Evolutionary conservation across 1,284 basidiomycete species (phyloP), one percentile per base, ranked within the genome.

Genomic region (Cutaneotrichosporon mucoides): DNA sequence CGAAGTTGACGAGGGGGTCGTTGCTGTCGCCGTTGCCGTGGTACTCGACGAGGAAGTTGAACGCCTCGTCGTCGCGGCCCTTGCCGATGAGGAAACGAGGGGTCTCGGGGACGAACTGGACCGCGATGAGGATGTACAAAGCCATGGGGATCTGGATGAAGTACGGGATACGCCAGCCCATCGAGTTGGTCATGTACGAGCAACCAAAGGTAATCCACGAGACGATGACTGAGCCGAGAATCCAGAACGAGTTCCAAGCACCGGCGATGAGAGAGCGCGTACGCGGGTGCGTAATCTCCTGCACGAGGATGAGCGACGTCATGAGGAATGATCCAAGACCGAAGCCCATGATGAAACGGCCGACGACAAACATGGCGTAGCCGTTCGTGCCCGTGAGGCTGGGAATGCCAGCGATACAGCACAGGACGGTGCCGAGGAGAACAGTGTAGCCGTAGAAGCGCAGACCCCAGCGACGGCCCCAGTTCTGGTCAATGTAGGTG

Each of bases 31-130:
- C 90, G 43, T 81, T 78, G 51, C 88, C 90, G 70, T 92, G 90
- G 33, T 90, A 83, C 68, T 90, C 86, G 33, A 88, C 87, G 41
- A 92, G 81, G 65, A 92, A 85, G 63, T 86, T 78, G 37, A 90
- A 81, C 0, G 89, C 90, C 65, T 90, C 88, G 0, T 81, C 82
- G 48, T 88, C 84, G 5, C 68, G 61, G 24, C 71, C 73, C 56
- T 77, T 69, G 57, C 64, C 61, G 48, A 75, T 61, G 37, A 78
- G 66, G 67, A 74, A 78, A 40, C 76, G 70, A 7, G 76, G 76
- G 0, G 74, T 77, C 61, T 79, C 78, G 33, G 78, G 78, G 8
- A 79, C 73, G 61, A 79, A 79, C 63, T 79, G 76, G 6, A 78
- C 74, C 6, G 73, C 76, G 56, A 79, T 69, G 47, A 79, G 72